Percentiles rank a stretch among this genome's conserved stretches.
Evolutionary conservation across 805 yeast species (phyloP).

Genomic region (Sugiyamaella valdiviana): DNA sequence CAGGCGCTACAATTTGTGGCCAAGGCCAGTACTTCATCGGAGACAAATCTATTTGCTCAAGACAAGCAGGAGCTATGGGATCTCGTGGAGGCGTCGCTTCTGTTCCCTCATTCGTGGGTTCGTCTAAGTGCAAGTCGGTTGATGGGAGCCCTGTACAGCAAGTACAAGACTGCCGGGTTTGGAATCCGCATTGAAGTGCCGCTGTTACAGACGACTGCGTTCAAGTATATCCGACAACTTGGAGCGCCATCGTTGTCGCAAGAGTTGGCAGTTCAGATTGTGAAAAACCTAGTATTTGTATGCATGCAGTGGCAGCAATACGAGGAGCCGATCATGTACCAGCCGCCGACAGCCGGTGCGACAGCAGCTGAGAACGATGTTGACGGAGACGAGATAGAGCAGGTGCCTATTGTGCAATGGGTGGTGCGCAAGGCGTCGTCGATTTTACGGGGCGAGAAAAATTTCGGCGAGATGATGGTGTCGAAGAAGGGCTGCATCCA

Average conservation of each 20-base stretch:
- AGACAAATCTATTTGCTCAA: conserved; percentile 28
- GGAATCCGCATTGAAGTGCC: conserved; percentile 35
- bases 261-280: conserved; percentile 54
- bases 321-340: conserved; percentile 26
- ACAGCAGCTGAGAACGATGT: conserved; percentile 23
- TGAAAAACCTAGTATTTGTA: conserved; percentile 59
- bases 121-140: conserved; percentile 61
- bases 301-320: conserved; percentile 55
- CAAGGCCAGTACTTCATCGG: conserved; percentile 19
- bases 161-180: conserved; percentile 19
- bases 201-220: conserved; percentile 56
- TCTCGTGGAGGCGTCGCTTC: conserved; percentile 45
- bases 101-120: conserved; percentile 92
- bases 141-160: conserved; percentile 46
- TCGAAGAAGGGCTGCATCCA: conserved; percentile 69
- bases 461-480: conserved; percentile 44
- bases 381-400: conserved; percentile 24
- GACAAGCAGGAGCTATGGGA: conserved; percentile 44
- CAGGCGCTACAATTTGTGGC: conserved; percentile 48
- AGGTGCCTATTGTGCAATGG: conserved; percentile 42
- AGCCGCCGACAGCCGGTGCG: conserved; percentile 11
- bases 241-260: conserved; percentile 71
- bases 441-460: conserved; percentile 60
- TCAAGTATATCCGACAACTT: conserved; percentile 66
- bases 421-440: conserved; percentile 56